Evolutionary conservation across 495 filamentous ascomycete genomes (phyloP).

Genomic region (Xylaria castorea): DNA sequence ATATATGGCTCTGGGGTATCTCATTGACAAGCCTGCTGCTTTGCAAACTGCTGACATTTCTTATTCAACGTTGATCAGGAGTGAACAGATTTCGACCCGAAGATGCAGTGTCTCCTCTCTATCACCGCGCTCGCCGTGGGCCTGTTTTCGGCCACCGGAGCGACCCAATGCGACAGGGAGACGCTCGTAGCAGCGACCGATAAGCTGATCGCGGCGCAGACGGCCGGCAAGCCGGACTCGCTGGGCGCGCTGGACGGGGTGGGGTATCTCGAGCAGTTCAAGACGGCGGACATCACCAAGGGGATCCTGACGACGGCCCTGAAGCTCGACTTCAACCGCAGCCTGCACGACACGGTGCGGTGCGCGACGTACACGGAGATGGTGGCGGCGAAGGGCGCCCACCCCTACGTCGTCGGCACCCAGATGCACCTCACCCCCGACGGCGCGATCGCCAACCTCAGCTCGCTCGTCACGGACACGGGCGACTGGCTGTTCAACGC

Average conservation of each 20-base stretch:
- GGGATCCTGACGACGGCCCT: slow-evolving; percentile 52
- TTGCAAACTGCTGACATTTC: background rate
- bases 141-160: slow-evolving; percentile 31
- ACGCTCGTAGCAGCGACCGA: slow-evolving; percentile 50
- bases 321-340: slow-evolving; percentile 56
- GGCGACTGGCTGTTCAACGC: slow-evolving; percentile 61
- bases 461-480: slow-evolving; percentile 50
- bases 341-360: slow-evolving; percentile 53
- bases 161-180: slow-evolving; percentile 48
- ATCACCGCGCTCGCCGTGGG: slow-evolving; percentile 30
- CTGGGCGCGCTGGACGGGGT: slow-evolving; percentile 40
- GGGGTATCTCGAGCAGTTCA: slow-evolving; percentile 53
- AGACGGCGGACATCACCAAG: slow-evolving; percentile 43
- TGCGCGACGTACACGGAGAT: slow-evolving; percentile 62
- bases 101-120: slow-evolving; percentile 37
- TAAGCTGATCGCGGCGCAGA: slow-evolving; percentile 53
- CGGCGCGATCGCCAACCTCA: slow-evolving; percentile 45
- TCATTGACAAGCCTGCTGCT: background rate
- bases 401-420: slow-evolving; percentile 58
- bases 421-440: slow-evolving; percentile 49
- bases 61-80: background rate
- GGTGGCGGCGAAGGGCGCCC: slow-evolving; percentile 47
- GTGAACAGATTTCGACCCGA: slow-evolving; percentile 16
- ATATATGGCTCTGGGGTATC: background rate
- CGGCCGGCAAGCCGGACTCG: slow-evolving; percentile 42